phyloP scores from a whole-genome alignment of 1,284 basidiomycete genomes.

The Farysia itapuensis region DNA sequence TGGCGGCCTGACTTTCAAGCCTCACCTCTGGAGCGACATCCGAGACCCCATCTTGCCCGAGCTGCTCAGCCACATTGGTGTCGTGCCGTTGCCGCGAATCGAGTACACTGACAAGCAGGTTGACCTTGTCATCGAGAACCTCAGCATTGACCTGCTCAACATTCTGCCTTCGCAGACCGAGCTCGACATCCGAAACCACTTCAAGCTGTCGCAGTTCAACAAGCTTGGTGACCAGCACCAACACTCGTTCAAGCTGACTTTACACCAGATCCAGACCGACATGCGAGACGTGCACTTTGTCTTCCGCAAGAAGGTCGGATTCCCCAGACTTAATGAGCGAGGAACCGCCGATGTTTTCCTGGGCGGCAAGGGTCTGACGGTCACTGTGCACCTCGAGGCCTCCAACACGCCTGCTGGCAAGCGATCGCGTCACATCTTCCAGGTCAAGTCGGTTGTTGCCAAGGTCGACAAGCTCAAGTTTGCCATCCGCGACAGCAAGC shows the following conservation, averaged over 20 bases:
- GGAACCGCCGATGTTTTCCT: slow-evolving; percentile 88
- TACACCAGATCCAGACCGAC: slow-evolving; percentile 86
- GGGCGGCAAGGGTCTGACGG: slow-evolving; percentile 74
- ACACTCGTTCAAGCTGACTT: slow-evolving; percentile 50
- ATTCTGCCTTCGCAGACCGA: slow-evolving; percentile 69
- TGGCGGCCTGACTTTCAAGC: slow-evolving; percentile 76
- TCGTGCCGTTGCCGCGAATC: slow-evolving; percentile 72
- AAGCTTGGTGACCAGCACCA: slow-evolving; percentile 43
- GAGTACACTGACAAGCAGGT: slow-evolving; percentile 61
- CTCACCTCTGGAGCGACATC: slow-evolving; percentile 78
- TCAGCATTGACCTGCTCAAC: slow-evolving; percentile 77
- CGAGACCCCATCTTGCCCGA: slow-evolving; percentile 78
- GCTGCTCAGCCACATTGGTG: slow-evolving; percentile 71
- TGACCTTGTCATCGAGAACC: slow-evolving; percentile 81
- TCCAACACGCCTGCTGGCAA: slow-evolving; percentile 62
- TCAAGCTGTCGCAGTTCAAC: slow-evolving; percentile 67
- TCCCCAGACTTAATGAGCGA: slow-evolving; percentile 80
- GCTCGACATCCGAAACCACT: slow-evolving; percentile 78
- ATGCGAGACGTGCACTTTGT: slow-evolving; percentile 89
- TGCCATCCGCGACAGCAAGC: slow-evolving; percentile 84
- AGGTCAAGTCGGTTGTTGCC: slow-evolving; percentile 74
- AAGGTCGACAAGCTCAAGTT: slow-evolving; percentile 85
- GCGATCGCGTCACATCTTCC: slow-evolving; percentile 67
- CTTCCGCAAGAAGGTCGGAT: slow-evolving; percentile 64
- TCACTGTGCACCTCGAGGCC: slow-evolving; percentile 66